Conservation (phyloP, 495 filamentous ascomycete species). For the Cetradonia linearis region DNA sequence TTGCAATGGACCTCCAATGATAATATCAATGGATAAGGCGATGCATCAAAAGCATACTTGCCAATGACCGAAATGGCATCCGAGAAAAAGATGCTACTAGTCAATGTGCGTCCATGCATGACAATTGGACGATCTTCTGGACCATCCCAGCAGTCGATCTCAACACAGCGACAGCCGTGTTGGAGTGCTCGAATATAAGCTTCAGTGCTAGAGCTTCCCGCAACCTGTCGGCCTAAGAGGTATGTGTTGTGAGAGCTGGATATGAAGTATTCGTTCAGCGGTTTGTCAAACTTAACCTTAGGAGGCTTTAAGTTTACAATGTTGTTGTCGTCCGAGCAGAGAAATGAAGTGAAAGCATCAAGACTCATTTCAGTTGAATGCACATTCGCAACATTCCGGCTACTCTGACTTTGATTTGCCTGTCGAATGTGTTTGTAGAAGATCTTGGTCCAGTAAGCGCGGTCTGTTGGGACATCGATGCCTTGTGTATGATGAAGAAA, state of each 20-base stretch:
- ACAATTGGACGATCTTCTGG: slow-evolving; percentile 76
- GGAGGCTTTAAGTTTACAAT: slow-evolving; percentile 46
- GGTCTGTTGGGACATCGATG: slow-evolving; percentile 59
- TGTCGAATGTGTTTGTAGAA: slow-evolving; percentile 65
- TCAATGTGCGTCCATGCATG: slow-evolving; percentile 81
- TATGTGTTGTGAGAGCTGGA: slow-evolving; percentile 99
- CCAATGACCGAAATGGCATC: slow-evolving; percentile 89
- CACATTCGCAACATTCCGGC: slow-evolving; percentile 30
- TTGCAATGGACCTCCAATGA: slow-evolving; percentile 94
- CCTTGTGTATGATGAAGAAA: slow-evolving; percentile 69
- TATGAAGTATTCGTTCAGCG: slow-evolving; percentile 95
- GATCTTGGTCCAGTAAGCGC: slow-evolving; percentile 55
- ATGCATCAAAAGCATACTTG: slow-evolving; percentile 79
- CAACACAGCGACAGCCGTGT: slow-evolving; percentile 84
- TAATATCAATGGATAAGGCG: slow-evolving; percentile 76
- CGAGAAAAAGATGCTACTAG: slow-evolving; percentile 71
- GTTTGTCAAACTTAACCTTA: slow-evolving; percentile 58
- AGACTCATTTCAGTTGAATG: slow-evolving; percentile 55
- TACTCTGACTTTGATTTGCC: slow-evolving; percentile 43
- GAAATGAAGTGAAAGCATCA: slow-evolving; percentile 61
- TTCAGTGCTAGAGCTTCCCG: slow-evolving; percentile 80
- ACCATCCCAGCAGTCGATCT: slow-evolving; percentile 98
- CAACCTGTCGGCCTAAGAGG: slow-evolving; percentile 80
- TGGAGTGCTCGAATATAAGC: slow-evolving; percentile 86
- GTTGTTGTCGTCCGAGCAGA: slow-evolving; percentile 63